Evolutionary conservation across 805 yeast genomes (phyloP).

Genomic region (Zygosaccharomyces siamensis): DNA sequence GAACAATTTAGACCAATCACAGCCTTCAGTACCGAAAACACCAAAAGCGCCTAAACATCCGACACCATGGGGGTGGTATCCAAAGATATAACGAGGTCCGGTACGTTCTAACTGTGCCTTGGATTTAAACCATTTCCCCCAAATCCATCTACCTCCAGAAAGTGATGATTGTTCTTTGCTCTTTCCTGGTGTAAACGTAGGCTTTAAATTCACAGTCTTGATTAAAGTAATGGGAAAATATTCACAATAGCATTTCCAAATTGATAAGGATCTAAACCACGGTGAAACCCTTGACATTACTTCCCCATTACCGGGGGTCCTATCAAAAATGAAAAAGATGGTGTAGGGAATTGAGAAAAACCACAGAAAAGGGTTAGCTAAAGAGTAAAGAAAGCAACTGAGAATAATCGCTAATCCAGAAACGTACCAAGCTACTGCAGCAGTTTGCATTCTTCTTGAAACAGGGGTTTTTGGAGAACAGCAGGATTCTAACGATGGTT

Average conservation of each 20-base stretch:
- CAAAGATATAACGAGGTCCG: constrained; percentile 80
- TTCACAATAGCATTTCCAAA: constrained; percentile 69
- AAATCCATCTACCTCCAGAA: constrained; percentile 1
- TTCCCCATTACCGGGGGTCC: constrained; percentile 71
- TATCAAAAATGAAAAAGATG: constrained; percentile 52
- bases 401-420: constrained; percentile 53
- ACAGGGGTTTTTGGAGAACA: constrained; percentile 51
- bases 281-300: constrained; percentile 53
- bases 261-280: constrained; percentile 48
- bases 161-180: neutral
- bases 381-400: constrained; percentile 49
- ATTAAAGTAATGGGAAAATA: constrained; percentile 78
- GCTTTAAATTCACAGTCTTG: constrained; percentile 63
- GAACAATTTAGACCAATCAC: constrained; percentile 58
- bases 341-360: constrained; percentile 59
- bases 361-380: constrained; percentile 66
- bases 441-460: constrained; percentile 56
- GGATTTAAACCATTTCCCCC: constrained; percentile 6
- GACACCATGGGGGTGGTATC: constrained; percentile 96
- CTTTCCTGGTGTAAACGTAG: constrained; percentile 53
- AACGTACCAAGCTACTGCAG: constrained; percentile 68
- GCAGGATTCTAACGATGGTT: constrained; percentile 32
- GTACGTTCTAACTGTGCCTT: constrained; percentile 36
- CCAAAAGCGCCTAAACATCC: constrained; percentile 90
- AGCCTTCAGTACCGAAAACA: constrained; percentile 75